Evolutionary conservation across 208 protist genomes (phyloP).

Genomic region (Entamoeba histolytica): DNA sequence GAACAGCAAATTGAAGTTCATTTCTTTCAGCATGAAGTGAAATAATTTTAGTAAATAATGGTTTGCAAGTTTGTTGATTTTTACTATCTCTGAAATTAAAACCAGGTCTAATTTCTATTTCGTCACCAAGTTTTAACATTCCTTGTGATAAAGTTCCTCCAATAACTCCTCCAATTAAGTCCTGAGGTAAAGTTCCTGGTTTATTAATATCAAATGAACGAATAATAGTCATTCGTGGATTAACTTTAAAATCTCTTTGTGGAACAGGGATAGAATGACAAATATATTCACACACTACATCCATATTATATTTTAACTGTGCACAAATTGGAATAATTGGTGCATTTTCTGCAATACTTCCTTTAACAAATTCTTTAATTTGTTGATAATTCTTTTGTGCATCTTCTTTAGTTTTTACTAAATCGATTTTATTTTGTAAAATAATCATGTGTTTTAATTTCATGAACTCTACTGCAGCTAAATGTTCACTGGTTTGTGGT

Average conservation of each 20-base stretch:
- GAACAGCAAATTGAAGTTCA: slow-evolving; percentile 86
- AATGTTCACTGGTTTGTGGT: slow-evolving; percentile 71
- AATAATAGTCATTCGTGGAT: slow-evolving; percentile 79
- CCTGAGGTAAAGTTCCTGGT: slow-evolving; percentile 73
- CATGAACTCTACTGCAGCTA: slow-evolving; percentile 98
- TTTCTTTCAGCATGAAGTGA: slow-evolving; percentile 85
- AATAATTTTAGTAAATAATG: slow-evolving; percentile 69
- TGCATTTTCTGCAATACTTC: slow-evolving; percentile 60
- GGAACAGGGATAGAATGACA: slow-evolving; percentile 79
- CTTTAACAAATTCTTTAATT: slow-evolving; percentile 13
- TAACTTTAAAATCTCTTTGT: slow-evolving; percentile 61
- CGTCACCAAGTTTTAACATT: slow-evolving; percentile 72
- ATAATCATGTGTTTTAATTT: slow-evolving; percentile 81
- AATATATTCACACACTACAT: slow-evolving; percentile 88
- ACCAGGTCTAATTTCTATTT: slow-evolving; percentile 94
- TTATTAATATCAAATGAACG: slow-evolving; percentile 99
- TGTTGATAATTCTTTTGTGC: slow-evolving; percentile 51
- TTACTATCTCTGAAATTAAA: slow-evolving; percentile 41
- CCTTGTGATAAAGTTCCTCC: slow-evolving; percentile 88
- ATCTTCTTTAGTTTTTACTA: slow-evolving; percentile 70
- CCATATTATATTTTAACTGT: slow-evolving; percentile 85
- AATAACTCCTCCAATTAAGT: slow-evolving; percentile 82
- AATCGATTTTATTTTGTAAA: slow-evolving; percentile 99
- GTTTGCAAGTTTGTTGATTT: slow-evolving; percentile 43
- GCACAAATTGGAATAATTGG: slow-evolving; percentile 96